Conservation (phyloP, 2,329 filamentous ascomycete genomes). For the Neonectria hederae region DNA sequence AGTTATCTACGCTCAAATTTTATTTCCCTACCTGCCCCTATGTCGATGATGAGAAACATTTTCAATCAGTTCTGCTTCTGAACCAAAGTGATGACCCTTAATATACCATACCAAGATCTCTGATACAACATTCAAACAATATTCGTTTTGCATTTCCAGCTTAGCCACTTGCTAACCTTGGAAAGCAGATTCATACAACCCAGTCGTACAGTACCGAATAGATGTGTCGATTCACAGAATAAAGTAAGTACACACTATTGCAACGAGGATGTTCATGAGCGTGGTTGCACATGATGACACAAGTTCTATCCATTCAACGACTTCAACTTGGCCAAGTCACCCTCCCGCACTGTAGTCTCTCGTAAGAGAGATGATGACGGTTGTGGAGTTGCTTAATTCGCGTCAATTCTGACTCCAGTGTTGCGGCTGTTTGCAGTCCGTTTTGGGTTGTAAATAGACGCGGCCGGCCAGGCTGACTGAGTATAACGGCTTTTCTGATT, state of each 20-base stretch:
- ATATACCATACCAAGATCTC: conserved; percentile 73
- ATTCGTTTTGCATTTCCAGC: not conserved
- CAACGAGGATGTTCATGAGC: conserved; percentile 3
- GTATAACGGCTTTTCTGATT: conserved; percentile 73
- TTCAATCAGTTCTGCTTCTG: conserved; percentile 81
- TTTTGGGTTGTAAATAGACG: conserved; percentile 59
- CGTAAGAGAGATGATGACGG: conserved; percentile 65
- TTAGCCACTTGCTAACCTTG: conserved; percentile 23
- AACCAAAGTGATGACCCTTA: conserved; percentile 71
- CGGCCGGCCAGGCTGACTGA: conserved; percentile 72
- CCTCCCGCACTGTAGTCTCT: conserved; percentile 74
- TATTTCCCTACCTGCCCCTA: not conserved
- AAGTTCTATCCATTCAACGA: conserved; percentile 83
- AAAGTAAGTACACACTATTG: conserved; percentile 27
- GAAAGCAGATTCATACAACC: not conserved
- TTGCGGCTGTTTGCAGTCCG: conserved; percentile 58
- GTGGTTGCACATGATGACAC: conserved; percentile 49
- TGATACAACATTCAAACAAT: conserved; percentile 51
- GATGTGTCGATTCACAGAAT: not conserved
- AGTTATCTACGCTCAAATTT: conserved; percentile 18
- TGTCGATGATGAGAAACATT: conserved; percentile 71
- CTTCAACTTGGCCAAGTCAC: conserved; percentile 73
- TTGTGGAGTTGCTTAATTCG: conserved; percentile 74
- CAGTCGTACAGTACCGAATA: not conserved
- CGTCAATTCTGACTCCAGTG: conserved; percentile 71